phyloP scores from a whole-genome alignment of 2,329 filamentous ascomycete genomes.

The Didymella arachidicola region DNA sequence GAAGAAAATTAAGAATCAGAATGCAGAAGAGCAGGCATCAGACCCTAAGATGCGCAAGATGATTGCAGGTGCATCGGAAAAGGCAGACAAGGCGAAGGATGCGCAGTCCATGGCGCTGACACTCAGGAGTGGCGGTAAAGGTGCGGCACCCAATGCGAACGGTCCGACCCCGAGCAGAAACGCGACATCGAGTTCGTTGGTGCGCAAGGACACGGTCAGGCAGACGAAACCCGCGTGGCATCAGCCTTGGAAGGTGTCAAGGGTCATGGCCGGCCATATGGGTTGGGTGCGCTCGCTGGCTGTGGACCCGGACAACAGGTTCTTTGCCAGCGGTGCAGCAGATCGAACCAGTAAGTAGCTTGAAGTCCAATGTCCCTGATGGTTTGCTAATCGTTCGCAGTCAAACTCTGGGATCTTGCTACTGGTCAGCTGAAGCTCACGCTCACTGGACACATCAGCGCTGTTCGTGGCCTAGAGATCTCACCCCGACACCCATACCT shows the following conservation, averaged over 20 bases:
- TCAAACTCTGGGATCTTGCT: slow-evolving; percentile 98
- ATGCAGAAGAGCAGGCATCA: slow-evolving; percentile 58
- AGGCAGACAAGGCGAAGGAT: slow-evolving; percentile 52
- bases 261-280: slow-evolving; percentile 94
- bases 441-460: slow-evolving; percentile 43
- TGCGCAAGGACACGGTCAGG: slow-evolving; percentile 69
- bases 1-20: slow-evolving; percentile 66
- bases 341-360: slow-evolving; percentile 70
- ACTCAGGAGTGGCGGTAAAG: slow-evolving; percentile 57
- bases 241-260: slow-evolving; percentile 96
- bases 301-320: slow-evolving; percentile 95
- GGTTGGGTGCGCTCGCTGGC: slow-evolving; percentile 81
- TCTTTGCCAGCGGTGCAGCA: slow-evolving; percentile 95
- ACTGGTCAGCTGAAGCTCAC: slow-evolving; percentile 64
- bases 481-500: slow-evolving; percentile 94
- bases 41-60: slow-evolving; percentile 69
- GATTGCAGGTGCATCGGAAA: slow-evolving; percentile 69
- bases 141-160: slow-evolving; percentile 62
- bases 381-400: slow-evolving; percentile 8
- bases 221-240: slow-evolving; percentile 92
- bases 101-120: slow-evolving; percentile 66
- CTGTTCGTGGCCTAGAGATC: slow-evolving; percentile 75
- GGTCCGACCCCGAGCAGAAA: slow-evolving; percentile 61
- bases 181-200: slow-evolving; percentile 63
- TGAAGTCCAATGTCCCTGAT: background rate